These are phyloP conservation scores for Trypanosoma cruzi DNA, from an alignment of 208 protist species.

Conservation along the genomic window DNA sequence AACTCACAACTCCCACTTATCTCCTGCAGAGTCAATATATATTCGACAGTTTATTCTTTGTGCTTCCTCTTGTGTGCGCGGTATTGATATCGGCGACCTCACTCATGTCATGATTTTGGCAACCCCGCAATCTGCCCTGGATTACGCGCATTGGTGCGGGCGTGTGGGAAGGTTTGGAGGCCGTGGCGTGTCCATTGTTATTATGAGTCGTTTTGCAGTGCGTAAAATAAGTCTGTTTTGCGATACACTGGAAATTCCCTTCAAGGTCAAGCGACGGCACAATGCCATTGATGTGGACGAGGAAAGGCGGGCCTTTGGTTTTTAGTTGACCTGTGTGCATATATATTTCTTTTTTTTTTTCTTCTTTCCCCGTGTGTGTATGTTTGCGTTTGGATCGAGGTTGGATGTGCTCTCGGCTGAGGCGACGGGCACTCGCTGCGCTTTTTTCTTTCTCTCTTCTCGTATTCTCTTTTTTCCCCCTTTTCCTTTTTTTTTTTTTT, in stretches of 20 bases:
- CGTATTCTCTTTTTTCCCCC: no score
- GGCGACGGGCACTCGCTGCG: no score
- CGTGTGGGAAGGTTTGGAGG: constrained; percentile 80
- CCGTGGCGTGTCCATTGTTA: constrained; percentile 54
- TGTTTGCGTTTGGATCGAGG: no score
- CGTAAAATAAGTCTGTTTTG: constrained; percentile 69
- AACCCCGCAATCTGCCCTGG: constrained; percentile 48
- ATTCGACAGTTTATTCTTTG: constrained; percentile 47
- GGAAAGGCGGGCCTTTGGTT: constrained; percentile 40
- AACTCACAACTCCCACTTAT: neutral
- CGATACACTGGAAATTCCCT: constrained; percentile 55
- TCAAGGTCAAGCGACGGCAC: constrained; percentile 56
- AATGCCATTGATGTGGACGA: constrained; percentile 50
- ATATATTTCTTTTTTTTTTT: constrained; percentile 19
- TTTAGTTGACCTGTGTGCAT: constrained; percentile 16
- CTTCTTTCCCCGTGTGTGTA: constrained; percentile 17
- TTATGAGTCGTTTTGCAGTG: constrained; percentile 57
- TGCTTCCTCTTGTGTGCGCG: constrained; percentile 55
- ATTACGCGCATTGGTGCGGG: constrained; percentile 89
- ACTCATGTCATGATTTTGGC: constrained; percentile 82
- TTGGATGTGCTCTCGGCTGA: no score
- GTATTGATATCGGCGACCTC: constrained; percentile 68
- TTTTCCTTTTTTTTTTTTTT: no score
- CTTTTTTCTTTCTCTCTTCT: no score
- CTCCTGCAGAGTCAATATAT: neutral